phyloP scores from a whole-genome alignment of 352 stramenopile genomes.

The Globisporangium ultimum region DNA sequence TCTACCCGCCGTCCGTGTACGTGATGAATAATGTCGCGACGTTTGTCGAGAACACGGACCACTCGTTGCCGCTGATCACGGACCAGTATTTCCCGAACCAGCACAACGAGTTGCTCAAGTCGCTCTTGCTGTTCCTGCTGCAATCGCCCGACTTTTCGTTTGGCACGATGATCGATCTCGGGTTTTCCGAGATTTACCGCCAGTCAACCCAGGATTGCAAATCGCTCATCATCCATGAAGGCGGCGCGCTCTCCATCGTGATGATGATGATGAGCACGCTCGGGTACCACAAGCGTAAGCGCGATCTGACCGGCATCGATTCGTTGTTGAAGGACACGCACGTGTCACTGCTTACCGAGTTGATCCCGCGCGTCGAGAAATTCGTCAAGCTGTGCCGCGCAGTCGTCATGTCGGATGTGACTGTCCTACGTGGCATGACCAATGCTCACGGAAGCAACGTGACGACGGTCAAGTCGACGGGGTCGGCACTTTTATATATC shows the following conservation, averaged over 20 bases:
- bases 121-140: constrained; percentile 64
- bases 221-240: constrained; percentile 67
- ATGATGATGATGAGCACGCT: constrained; percentile 87
- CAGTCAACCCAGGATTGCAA: constrained; percentile 58
- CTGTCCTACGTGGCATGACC: constrained; percentile 36
- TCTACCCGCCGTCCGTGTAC: constrained; percentile 83
- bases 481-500: constrained; percentile 67
- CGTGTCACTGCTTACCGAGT: constrained; percentile 35
- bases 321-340: constrained; percentile 47
- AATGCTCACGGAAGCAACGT: constrained; percentile 33
- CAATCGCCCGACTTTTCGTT: constrained; percentile 68
- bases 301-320: constrained; percentile 73
- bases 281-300: constrained; percentile 82
- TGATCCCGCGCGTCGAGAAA: constrained; percentile 71
- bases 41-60: constrained; percentile 84
- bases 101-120: constrained; percentile 84
- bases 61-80: constrained; percentile 79
- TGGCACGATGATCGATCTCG: constrained; percentile 70
- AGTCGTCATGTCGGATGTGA: constrained; percentile 58
- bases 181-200: constrained; percentile 72
- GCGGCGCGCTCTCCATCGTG: constrained; percentile 76
- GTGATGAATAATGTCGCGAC: constrained; percentile 82
- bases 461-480: constrained; percentile 54
- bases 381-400: constrained; percentile 72
- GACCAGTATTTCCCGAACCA: constrained; percentile 73